These are phyloP conservation scores for Chalaropsis thielavioides DNA, from an alignment of 2,329 filamentous ascomycete species.

Conservation along the genomic window DNA sequence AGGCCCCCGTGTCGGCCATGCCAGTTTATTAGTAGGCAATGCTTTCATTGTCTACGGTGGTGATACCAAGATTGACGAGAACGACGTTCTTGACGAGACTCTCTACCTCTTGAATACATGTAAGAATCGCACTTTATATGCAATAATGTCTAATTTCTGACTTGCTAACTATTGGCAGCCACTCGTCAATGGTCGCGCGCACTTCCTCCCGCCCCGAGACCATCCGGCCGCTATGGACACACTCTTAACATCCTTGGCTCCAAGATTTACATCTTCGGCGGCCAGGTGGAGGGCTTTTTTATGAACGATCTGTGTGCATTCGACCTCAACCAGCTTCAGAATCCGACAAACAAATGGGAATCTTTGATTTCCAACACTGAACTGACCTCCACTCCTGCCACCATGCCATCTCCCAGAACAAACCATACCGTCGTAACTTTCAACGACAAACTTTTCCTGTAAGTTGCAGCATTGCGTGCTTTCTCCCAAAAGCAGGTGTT, in stretches of 20 bases:
- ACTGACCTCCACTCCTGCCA: conserved; percentile 27
- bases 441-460: conserved; percentile 89
- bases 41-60: conserved; percentile 98
- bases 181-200: conserved; percentile 97
- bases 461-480: conserved; percentile 28
- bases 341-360: conserved; percentile 85
- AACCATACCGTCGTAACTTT: conserved; percentile 88
- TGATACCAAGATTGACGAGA: conserved; percentile 92
- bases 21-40: conserved; percentile 88
- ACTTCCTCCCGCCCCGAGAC: conserved; percentile 70
- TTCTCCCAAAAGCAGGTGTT: not conserved
- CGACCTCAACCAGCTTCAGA: conserved; percentile 87
- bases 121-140: conserved; percentile 35
- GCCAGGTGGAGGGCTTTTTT: conserved; percentile 92
- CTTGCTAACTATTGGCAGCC: conserved; percentile 37
- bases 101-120: conserved; percentile 94
- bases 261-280: conserved; percentile 94
- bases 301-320: conserved; percentile 96
- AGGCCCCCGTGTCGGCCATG: conserved; percentile 84
- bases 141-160: not conserved
- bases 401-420: conserved; percentile 71
- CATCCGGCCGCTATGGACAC: conserved; percentile 86
- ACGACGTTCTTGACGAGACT: conserved; percentile 83
- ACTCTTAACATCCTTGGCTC: conserved; percentile 92
- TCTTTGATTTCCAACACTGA: conserved; percentile 48